Base-by-base conservation (phyloP, 2,329 filamentous ascomycete genomes). In the Fusarium tjaetaba region DNA sequence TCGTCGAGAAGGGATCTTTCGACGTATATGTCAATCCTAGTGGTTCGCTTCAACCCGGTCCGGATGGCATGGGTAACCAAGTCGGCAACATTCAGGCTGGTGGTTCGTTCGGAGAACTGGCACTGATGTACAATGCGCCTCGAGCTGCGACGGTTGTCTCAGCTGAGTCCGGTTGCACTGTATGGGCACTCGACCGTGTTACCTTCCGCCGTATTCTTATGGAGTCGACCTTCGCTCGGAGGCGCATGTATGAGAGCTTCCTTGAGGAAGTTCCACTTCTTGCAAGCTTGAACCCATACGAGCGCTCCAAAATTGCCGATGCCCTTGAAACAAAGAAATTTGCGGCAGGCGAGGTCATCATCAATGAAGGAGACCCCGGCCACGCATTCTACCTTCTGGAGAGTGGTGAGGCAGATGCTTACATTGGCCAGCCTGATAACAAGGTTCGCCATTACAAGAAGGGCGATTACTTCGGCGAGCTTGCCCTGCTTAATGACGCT, bases 131-230 rank as follows among this genome's bases (percentile, higher is more conserved):
- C 86, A 98, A 98, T 79, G 95, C 96, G 28, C 96, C 96, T 32
- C 94, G 96, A 79, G 96, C 96, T 46, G 96, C 96, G 7, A 98
- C 96, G 0, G 94, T 99, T 68, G 89, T 97, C 70, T 97, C 94
- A 36, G 91, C 92, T 18, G 94, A 97, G 78, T 82, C 92, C 7
- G 85, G 89, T 39, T 95, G 93, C 79, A 95, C 93, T 7, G 88
- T 99, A 15, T 99, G 96, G 96, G 95, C 95, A 26, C 88, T 99
- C 57, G 96, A 99, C 81, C 94, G 96, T 60, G 89, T 98, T 72
- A 99, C 96, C 15, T 99, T 99, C 88, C 94, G 96, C 77, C 94
- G 96, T 70, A 98, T 99, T 74, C 88, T 99, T 71, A 98, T 99
- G 95, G 96, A 98, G 84, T 97, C 94, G 43, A 97, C 96, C 7